Percentiles rank a stretch among this genome's conserved stretches.
Conservation (phyloP, 345 rosid species). For the Eucalyptus decipiens region DNA sequence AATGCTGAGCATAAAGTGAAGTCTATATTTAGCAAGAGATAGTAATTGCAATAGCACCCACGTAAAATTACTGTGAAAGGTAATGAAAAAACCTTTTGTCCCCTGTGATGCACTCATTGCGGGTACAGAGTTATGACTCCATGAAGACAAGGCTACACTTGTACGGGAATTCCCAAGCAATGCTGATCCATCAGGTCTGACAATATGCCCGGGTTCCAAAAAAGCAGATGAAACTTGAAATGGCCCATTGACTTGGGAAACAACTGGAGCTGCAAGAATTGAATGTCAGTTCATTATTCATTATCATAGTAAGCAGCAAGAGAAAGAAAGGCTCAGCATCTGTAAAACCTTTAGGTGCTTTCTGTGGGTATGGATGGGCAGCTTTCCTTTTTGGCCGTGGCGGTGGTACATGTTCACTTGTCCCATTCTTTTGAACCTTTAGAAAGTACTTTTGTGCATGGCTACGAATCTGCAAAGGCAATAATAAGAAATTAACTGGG, state of each 20-base stretch:
- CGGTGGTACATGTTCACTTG: constrained; percentile 85
- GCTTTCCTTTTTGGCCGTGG: constrained; percentile 98
- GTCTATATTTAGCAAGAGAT: neutral
- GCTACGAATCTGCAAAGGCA: constrained; percentile 63
- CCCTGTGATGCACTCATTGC: constrained; percentile 15
- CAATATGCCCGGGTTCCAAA: constrained; percentile 30
- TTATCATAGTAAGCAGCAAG: neutral
- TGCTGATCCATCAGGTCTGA: constrained; percentile 34
- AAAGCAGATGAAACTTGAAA: constrained; percentile 38
- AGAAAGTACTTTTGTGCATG: constrained; percentile 94
- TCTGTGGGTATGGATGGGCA: constrained; percentile 88
- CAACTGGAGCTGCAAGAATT: constrained; percentile 22
- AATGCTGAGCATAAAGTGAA: neutral
- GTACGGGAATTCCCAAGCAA: constrained; percentile 22
- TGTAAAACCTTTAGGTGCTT: constrained; percentile 52
- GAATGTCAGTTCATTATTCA: neutral
- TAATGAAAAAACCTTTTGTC: constrained; percentile 22
- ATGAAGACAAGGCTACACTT: constrained; percentile 31
- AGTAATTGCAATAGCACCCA: neutral
- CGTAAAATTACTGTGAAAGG: neutral
- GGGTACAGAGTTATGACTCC: constrained; percentile 25
- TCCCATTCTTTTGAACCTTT: constrained; percentile 86
- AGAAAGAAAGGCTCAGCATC: neutral
- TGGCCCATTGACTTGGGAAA: constrained; percentile 23
- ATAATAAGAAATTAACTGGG: neutral